Percentiles rank a stretch among this genome's conserved stretches.
Evolutionary conservation across 257 asterid species (phyloP).

Genomic region (Solanum paucissectum): DNA sequence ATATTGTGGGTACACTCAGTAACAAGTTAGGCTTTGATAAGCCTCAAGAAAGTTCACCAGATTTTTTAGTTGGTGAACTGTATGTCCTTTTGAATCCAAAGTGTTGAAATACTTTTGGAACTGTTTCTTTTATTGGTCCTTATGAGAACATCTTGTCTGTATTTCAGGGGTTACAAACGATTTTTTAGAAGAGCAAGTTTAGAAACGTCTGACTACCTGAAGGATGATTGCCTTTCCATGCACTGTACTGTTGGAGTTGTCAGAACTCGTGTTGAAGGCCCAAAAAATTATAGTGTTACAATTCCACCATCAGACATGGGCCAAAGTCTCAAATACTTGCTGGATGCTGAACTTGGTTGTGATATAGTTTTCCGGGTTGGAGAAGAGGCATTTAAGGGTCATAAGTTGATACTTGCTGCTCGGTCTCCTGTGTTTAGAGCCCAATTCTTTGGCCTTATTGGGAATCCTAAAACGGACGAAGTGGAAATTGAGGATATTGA

Average conservation of each 20-base stretch:
- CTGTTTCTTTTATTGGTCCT: background rate
- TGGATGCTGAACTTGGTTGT: slow-evolving; percentile 61
- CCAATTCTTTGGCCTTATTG: slow-evolving; percentile 78
- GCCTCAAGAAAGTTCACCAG: background rate
- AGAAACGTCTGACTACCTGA: slow-evolving; percentile 80
- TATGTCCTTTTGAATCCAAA: background rate
- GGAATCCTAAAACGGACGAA: slow-evolving; percentile 48
- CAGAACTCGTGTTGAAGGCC: slow-evolving; percentile 83
- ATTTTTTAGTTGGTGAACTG: background rate
- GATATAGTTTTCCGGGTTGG: slow-evolving; percentile 70
- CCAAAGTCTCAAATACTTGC: slow-evolving; percentile 48
- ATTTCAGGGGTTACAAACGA: slow-evolving; percentile 85
- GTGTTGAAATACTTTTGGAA: background rate
- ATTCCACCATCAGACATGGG: slow-evolving; percentile 89
- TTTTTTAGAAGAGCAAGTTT: slow-evolving; percentile 64
- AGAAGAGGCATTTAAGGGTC: slow-evolving; percentile 75
- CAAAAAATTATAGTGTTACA: slow-evolving; percentile 39
- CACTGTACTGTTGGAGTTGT: slow-evolving; percentile 94
- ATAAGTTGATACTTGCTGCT: slow-evolving; percentile 82
- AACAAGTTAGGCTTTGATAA: background rate
- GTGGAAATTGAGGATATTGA: slow-evolving; percentile 74
- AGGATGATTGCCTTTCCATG: slow-evolving; percentile 82
- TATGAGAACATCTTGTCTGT: slow-evolving; percentile 10
- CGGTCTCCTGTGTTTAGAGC: slow-evolving; percentile 96
- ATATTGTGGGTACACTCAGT: background rate